These are phyloP conservation scores for Fragaria nilgerrensis DNA, from an alignment of 306 rosid genomes.

Conservation along the genomic window DNA sequence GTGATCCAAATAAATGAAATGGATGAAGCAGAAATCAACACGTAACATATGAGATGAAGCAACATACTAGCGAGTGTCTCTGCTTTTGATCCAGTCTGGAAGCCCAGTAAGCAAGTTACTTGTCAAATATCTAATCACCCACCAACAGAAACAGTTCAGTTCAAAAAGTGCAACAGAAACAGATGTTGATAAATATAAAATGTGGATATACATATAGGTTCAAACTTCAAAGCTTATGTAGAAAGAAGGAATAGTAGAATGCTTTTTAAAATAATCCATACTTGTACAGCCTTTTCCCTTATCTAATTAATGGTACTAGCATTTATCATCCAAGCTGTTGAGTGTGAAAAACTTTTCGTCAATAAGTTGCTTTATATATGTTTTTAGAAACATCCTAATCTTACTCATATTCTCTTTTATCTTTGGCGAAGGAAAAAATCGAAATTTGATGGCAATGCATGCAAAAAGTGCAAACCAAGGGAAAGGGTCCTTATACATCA, in stretches of 20 bases:
- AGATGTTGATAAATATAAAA: no score
- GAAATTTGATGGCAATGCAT: background rate
- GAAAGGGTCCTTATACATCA: background rate
- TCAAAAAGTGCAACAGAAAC: background rate
- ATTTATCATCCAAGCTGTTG: background rate
- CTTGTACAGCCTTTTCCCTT: background rate
- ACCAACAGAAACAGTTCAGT: background rate
- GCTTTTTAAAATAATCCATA: background rate
- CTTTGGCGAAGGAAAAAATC: no score
- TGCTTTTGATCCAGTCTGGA: slow-evolving; percentile 20
- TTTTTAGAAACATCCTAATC: background rate
- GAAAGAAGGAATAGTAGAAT: background rate
- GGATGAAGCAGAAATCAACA: background rate
- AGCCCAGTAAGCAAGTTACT: slow-evolving; percentile 27
- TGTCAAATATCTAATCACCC: slow-evolving; percentile 19
- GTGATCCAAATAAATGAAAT: background rate
- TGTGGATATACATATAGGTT: background rate
- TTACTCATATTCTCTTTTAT: background rate
- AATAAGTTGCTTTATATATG: background rate
- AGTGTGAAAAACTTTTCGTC: background rate
- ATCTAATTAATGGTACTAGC: background rate
- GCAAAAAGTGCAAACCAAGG: background rate
- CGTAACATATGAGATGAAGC: background rate
- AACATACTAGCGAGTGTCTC: slow-evolving; percentile 17
- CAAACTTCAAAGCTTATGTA: background rate